Percentiles rank a stretch among this genome's conserved stretches.
phyloP scores from a whole-genome alignment of 2,329 filamentous ascomycete species.

The Colletotrichum somersetense region DNA sequence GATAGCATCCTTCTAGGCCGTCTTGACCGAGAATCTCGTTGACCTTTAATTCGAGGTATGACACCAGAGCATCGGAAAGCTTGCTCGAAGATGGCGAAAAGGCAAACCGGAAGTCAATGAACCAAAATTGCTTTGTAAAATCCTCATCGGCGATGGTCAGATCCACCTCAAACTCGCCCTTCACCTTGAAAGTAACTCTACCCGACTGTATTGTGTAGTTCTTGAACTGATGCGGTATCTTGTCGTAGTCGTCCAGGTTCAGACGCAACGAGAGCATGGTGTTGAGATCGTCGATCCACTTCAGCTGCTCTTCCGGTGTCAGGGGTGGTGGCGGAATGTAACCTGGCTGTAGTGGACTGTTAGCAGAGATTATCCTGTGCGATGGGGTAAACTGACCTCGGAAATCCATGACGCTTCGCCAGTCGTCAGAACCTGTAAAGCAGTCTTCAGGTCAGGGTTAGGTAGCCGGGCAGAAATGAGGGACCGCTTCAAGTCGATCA shows the following conservation, averaged over 20 bases:
- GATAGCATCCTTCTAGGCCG: conserved; percentile 84
- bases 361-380: conserved; percentile 1
- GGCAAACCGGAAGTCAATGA: conserved; percentile 89
- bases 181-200: conserved; percentile 88
- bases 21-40: conserved; percentile 78
- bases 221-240: conserved; percentile 79
- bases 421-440: conserved; percentile 84
- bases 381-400: conserved; percentile 67
- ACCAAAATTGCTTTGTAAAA: conserved; percentile 86
- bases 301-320: conserved; percentile 77
- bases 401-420: conserved; percentile 84
- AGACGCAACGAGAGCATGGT: conserved; percentile 85
- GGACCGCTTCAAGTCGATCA: conserved; percentile 80
- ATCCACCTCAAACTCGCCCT: conserved; percentile 91
- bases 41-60: conserved; percentile 76
- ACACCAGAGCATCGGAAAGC: conserved; percentile 73
- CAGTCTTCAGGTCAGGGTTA: conserved; percentile 91
- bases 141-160: conserved; percentile 91
- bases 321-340: conserved; percentile 83
- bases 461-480: conserved; percentile 81
- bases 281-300: conserved; percentile 84
- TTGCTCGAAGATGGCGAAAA: conserved; percentile 77
- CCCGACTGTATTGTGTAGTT: conserved; percentile 85
- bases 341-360: conserved; percentile 65
- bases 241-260: conserved; percentile 85